Base-by-base conservation (phyloP, 1,284 basidiomycete species). In the Stygiomarasmius scandens region DNA sequence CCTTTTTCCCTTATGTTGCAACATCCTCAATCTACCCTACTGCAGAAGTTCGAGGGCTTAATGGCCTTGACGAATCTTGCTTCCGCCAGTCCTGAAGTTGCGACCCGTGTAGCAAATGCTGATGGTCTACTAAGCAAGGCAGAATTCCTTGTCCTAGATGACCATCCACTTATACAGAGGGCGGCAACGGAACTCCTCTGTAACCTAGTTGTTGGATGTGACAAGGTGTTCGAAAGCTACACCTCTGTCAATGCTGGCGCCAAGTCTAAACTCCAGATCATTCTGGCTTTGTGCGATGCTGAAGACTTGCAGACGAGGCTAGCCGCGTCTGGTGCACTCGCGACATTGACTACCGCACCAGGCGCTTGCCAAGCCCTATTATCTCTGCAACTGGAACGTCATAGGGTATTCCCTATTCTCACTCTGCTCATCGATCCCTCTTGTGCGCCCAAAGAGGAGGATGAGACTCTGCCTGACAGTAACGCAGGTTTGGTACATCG, bases 41-140 rank as follows among this genome's bases (percentile, higher is more conserved):
- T 98, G 14, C 94, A 98, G 67, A 83, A 83, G 46, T 99, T 99
- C 67, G 96, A 99, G 71, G 86, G 89, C 2, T 80, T 95, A 61
- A 96, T 99, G 92, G 96, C 95, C 1, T 80, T 99, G 49, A 99
- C 96, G 3, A 99, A 99, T 69, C 75, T 99, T 34, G 89, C 95
- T 1, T 95, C 93, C n/a, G 81, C 91, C 51, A 83, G 83, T 56
- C 75, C 84, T 0, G 80, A 83, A 41, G 72, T 87, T n/a, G 85
- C 90, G 2, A 76, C 80, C 19, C 82, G 85, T 34, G 82, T 96
- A 43, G 84, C 84, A 1, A 75, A 73, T 53, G 74, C 80, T 0
- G 79, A 85, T n/a, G 83, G 85, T 2, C 69, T 95, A 22, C 66
- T 93, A 50, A 78, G 78, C 66, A 86, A 84, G 59, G 77, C 93